Conservation (phyloP, 768 basidiomycete species). For the Tricholoma terreum region DNA sequence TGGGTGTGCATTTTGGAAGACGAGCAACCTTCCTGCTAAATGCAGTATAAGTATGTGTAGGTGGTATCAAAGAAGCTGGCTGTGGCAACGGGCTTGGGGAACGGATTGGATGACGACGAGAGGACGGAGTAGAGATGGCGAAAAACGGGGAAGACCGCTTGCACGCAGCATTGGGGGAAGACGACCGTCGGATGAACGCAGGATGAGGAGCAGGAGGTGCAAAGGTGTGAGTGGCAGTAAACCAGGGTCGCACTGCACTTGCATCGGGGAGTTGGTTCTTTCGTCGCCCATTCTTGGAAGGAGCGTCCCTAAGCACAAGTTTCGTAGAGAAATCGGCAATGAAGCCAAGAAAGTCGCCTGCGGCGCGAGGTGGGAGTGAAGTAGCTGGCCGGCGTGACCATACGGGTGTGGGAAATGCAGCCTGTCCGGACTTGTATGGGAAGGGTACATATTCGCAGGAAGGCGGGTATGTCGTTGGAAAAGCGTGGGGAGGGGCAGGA, state of each 20-base stretch:
- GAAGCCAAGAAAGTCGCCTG: constrained; percentile 26
- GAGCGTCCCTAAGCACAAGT: constrained; percentile 18
- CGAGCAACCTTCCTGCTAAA: constrained; percentile 18
- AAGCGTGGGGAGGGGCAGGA: constrained; percentile 21
- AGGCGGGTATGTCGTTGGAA: constrained; percentile 18
- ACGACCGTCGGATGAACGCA: constrained; percentile 16
- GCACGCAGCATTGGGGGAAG: neutral
- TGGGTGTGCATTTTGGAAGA: constrained; percentile 25
- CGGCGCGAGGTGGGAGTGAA: neutral
- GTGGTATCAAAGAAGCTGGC: neutral
- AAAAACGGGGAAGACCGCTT: neutral
- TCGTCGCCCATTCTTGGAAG: neutral
- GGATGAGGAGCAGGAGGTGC: constrained; percentile 26
- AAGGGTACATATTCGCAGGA: constrained; percentile 9
- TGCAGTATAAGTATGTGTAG: neutral
- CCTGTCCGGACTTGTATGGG: constrained; percentile 11
- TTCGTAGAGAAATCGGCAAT: constrained; percentile 18
- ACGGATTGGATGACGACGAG: constrained; percentile 4
- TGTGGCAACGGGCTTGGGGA: constrained; percentile 4
- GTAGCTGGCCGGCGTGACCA: constrained; percentile 31
- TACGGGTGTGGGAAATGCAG: constrained; percentile 25
- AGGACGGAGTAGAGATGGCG: neutral
- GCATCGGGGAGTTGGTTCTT: neutral
- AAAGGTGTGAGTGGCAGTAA: constrained; percentile 19
- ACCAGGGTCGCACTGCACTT: constrained; percentile 14